Conservation (phyloP, 2,329 filamentous ascomycete genomes). For the Penicillium sp. region DNA sequence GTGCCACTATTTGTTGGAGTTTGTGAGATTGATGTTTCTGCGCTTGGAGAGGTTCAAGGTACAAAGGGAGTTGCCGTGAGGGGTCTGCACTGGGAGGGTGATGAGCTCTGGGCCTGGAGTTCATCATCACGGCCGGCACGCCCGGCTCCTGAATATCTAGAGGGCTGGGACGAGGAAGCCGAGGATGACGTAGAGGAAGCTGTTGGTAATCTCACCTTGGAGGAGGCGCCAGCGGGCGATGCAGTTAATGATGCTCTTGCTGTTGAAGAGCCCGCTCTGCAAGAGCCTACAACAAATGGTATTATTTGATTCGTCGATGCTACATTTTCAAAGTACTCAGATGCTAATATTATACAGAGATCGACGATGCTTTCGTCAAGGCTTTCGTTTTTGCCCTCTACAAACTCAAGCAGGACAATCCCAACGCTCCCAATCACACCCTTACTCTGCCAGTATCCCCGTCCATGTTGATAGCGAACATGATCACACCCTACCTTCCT, state of each 20-base stretch:
- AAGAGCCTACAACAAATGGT: constrained; percentile 60
- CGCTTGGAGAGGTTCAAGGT: constrained; percentile 56
- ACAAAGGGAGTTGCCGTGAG: constrained; percentile 64
- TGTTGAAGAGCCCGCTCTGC: constrained; percentile 37
- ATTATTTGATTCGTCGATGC: constrained; percentile 8
- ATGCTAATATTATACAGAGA: constrained; percentile 50
- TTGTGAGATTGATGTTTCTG: constrained; percentile 63
- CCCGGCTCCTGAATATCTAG: constrained; percentile 53
- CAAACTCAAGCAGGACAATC: constrained; percentile 58
- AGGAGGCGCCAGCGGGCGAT: constrained; percentile 6
- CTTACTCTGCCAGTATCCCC: constrained; percentile 64
- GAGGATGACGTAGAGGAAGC: constrained; percentile 43
- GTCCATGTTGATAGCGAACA: constrained; percentile 61
- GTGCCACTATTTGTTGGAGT: constrained; percentile 64
- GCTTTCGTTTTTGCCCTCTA: constrained; percentile 65
- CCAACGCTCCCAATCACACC: constrained; percentile 52
- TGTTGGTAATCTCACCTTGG: constrained; percentile 40
- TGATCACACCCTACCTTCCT: constrained; percentile 67
- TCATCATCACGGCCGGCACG: constrained; percentile 54
- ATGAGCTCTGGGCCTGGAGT: constrained; percentile 68
- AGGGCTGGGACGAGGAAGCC: constrained; percentile 51
- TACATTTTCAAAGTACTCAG: background rate
- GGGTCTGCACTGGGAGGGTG: constrained; percentile 66
- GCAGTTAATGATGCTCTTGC: constrained; percentile 26
- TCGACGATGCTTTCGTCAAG: constrained; percentile 64